Conservation (phyloP, 2,329 filamentous ascomycete genomes). For the Colletotrichum noveboracense region DNA sequence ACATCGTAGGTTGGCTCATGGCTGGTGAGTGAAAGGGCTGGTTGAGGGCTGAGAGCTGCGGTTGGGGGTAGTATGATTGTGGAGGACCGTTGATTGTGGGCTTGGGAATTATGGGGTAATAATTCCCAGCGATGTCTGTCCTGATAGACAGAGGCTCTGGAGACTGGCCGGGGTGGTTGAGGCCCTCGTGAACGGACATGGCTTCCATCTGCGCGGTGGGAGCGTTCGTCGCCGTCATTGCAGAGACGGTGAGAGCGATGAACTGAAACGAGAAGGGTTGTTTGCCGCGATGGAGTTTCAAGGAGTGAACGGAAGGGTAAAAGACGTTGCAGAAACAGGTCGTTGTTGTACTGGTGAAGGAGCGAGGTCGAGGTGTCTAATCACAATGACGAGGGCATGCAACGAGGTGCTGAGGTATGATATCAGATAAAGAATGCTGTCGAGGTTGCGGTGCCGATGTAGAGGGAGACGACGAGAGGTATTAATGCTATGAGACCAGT, state of each 20-base stretch:
- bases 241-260: neutral
- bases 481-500: slow-evolving; percentile 5
- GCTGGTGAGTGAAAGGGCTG: slow-evolving; percentile 2
- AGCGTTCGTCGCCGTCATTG: slow-evolving; percentile 1
- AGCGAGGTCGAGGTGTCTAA: neutral
- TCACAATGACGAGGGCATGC: neutral
- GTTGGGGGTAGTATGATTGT: slow-evolving; percentile 24
- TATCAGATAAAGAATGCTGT: neutral
- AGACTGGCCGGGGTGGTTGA: slow-evolving; percentile 1
- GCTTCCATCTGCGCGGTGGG: neutral
- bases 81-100: neutral
- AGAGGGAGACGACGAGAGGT: neutral
- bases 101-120: neutral
- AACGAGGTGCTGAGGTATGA: neutral
- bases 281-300: slow-evolving; percentile 10
- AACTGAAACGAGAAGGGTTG: slow-evolving; percentile 4
- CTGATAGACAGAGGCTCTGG: neutral
- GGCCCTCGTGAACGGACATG: neutral
- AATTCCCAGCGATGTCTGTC: neutral
- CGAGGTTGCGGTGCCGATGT: neutral
- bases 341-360: neutral
- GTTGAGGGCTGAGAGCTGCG: neutral
- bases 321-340: neutral
- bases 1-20: slow-evolving; percentile 20
- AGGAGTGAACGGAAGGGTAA: neutral